Evolutionary conservation across 352 stramenopile species (phyloP).

Genomic region (Phytophthora hybrid): DNA sequence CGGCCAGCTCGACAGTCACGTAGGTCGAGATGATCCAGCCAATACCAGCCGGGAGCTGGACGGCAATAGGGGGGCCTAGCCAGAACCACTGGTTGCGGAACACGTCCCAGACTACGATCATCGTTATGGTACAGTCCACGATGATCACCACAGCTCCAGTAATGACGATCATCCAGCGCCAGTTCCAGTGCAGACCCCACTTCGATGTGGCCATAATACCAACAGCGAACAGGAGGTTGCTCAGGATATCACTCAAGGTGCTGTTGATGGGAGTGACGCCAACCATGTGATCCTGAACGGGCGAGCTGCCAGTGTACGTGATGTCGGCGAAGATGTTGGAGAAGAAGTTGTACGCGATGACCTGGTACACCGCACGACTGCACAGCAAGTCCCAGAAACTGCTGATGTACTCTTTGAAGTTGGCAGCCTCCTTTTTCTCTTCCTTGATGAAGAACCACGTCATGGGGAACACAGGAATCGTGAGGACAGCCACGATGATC

Average conservation of each 20-base stretch:
- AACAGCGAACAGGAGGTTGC: slow-evolving; percentile 33
- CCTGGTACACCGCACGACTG: slow-evolving; percentile 49
- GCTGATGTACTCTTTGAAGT: slow-evolving; percentile 40
- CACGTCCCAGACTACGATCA: slow-evolving; percentile 48
- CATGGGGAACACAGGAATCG: slow-evolving; percentile 32
- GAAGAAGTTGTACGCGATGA: slow-evolving; percentile 55
- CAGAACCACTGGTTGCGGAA: slow-evolving; percentile 51
- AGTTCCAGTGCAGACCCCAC: slow-evolving; percentile 53
- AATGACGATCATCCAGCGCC: slow-evolving; percentile 44
- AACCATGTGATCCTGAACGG: slow-evolving; percentile 43
- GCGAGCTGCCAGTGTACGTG: slow-evolving; percentile 35
- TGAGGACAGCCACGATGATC: slow-evolving; percentile 37
- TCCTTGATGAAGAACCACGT: slow-evolving; percentile 55
- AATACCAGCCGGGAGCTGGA: slow-evolving; percentile 41
- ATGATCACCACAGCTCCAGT: slow-evolving; percentile 33
- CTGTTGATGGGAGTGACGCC: slow-evolving; percentile 43
- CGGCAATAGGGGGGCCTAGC: slow-evolving; percentile 34
- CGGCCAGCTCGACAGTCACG: slow-evolving; percentile 50
- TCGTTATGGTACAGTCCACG: slow-evolving; percentile 30
- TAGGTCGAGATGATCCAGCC: slow-evolving; percentile 43
- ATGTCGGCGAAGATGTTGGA: slow-evolving; percentile 43
- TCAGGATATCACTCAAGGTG: slow-evolving; percentile 36
- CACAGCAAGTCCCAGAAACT: slow-evolving; percentile 47
- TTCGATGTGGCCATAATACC: slow-evolving; percentile 43
- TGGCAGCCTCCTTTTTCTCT: slow-evolving; percentile 29